Evolutionary conservation across 164 flowering plant genomes (phyloP), one percentile per base, ranked within the genome.

Genomic region (Stephania japonica): DNA sequence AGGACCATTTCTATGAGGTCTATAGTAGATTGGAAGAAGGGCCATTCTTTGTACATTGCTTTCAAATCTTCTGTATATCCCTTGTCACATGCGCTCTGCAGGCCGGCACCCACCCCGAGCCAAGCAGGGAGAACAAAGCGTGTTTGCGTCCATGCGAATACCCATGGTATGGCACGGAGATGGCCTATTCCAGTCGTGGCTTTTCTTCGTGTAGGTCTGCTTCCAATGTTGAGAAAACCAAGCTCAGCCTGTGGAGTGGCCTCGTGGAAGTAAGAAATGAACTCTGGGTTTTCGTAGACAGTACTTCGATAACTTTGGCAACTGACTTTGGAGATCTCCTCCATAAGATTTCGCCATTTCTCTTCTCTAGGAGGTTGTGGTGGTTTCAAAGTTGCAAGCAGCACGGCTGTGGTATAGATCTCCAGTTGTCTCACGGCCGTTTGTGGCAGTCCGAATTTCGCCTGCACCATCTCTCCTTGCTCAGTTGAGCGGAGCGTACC

Each of bases 401-500:
- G 85, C 68, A 94, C 98, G 18, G 98, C 98, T 11, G 98, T 92
- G 64, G 97, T 91, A 81, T 92, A 94, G 79, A 94, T 90, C 80
- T 94, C 98, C 49, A 92, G 84, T 77, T 94, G 98, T 73, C 98
- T 83, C 26, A 92, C 87, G 1, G 98, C 97, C 7, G 87, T 91
- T 69, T 92, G 91, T 53, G 98, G 92, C 44, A 89, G 80, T 53
- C 98, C 98, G 73, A 94, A 94, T 79, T 94, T 94, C 38, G 98
- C 97, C 75, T 94, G 97, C 64, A 92, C 98, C 98, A 94, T 94
- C 86, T 94, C 98, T 71, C 98, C 98, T 89, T 94, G 98, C 82
- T 94, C 98, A n/a, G 98, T 94, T 75, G 97, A 91, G 21, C 98
- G 83, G 8, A 94, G 87, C 2, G 97, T 92, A 68, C 98, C 98